phyloP scores from a whole-genome alignment of 345 rosid genomes.

The Diplotaxis tenuifolia region DNA sequence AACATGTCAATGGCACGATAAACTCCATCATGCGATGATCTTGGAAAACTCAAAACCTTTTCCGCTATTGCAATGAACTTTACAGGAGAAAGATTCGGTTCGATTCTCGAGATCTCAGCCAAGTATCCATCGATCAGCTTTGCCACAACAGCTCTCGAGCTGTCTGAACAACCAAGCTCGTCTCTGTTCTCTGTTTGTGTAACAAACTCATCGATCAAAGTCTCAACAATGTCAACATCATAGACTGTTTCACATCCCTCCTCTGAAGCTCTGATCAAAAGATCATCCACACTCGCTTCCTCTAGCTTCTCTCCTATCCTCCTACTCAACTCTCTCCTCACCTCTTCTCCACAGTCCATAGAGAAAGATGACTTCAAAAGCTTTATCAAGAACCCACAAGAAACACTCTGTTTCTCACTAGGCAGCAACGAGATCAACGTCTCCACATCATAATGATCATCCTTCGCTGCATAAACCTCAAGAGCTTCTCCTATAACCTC shows the following conservation, averaged over 20 bases:
- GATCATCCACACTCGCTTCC: constrained; percentile 57
- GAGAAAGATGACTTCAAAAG: constrained; percentile 49
- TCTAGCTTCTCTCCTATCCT: constrained; percentile 58
- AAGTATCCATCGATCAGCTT: constrained; percentile 63
- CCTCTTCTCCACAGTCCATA: constrained; percentile 49
- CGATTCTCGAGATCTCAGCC: constrained; percentile 53
- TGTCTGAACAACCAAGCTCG: constrained; percentile 34
- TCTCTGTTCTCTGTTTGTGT: constrained; percentile 2
- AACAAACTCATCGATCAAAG: not conserved
- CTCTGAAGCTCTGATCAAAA: constrained; percentile 47
- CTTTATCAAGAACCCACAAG: constrained; percentile 60
- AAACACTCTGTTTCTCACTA: constrained; percentile 50
- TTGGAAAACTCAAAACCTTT: constrained; percentile 46
- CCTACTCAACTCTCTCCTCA: constrained; percentile 48
- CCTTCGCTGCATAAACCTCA: constrained; percentile 52
- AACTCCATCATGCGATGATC: constrained; percentile 63
- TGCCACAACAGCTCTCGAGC: constrained; percentile 49
- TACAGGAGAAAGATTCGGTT: constrained; percentile 45
- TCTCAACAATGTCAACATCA: constrained; percentile 59
- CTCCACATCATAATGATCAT: constrained; percentile 31
- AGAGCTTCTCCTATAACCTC: constrained; percentile 64
- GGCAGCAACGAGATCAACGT: constrained; percentile 55
- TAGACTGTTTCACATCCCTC: constrained; percentile 46
- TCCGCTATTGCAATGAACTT: constrained; percentile 50
- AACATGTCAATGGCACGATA: constrained; percentile 77